Conservation (phyloP, 192 early-diverging fungal genomes). For the Gonapodya sp. region DNA sequence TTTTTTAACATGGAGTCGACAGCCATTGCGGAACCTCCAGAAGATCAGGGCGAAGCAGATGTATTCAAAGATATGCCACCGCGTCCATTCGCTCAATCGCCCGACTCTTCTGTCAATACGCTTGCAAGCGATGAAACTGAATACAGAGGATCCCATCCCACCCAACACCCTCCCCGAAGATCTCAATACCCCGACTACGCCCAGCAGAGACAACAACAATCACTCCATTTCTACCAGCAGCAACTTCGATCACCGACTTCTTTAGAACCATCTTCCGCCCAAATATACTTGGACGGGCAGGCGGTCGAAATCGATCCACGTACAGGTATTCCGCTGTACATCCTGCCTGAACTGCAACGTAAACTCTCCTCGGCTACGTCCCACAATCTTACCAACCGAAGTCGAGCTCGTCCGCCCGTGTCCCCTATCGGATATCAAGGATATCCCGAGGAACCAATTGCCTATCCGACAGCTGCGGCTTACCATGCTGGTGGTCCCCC, state of each 20-base stretch:
- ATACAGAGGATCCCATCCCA: background rate
- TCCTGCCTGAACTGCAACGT: background rate
- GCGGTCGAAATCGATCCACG: background rate
- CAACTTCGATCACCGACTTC: background rate
- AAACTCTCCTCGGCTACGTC: background rate
- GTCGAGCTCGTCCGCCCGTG: background rate
- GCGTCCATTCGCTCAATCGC: background rate
- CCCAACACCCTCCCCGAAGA: background rate
- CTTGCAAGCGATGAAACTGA: background rate
- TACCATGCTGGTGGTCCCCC: background rate
- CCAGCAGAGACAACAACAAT: background rate
- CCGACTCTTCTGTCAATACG: background rate
- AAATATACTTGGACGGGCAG: background rate
- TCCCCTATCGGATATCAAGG: background rate
- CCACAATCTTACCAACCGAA: background rate
- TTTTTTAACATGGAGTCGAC: background rate
- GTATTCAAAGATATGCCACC: background rate
- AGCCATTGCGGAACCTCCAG: background rate
- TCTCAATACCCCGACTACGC: background rate
- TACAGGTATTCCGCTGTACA: background rate
- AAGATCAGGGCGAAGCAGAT: background rate
- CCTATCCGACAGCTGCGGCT: background rate
- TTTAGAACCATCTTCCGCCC: background rate
- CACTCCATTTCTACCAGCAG: background rate
- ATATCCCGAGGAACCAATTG: background rate